Conservation (phyloP, 1,139 yeast species). For the Candida dubliniensis region DNA sequence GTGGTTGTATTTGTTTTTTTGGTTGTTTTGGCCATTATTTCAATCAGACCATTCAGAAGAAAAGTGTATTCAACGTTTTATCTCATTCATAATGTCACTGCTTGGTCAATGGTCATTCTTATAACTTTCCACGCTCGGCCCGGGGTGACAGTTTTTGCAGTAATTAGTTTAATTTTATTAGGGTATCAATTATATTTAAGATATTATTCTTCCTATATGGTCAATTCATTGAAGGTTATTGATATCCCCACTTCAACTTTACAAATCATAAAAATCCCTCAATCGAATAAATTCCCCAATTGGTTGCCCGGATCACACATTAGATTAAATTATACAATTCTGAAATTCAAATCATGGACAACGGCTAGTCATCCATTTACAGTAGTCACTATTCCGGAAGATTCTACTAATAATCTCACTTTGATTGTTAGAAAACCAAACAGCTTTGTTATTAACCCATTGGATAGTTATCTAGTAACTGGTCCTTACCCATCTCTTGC, state of each 20-base stretch:
- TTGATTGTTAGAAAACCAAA: slow-evolving; percentile 25
- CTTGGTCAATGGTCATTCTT: slow-evolving; percentile 29
- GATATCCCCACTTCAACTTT: slow-evolving; percentile 21
- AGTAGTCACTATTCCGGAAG: slow-evolving; percentile 18
- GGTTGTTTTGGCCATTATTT: slow-evolving; percentile 48
- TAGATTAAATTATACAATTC: slow-evolving; percentile 24
- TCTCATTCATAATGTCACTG: slow-evolving; percentile 33
- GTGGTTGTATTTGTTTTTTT: slow-evolving; percentile 48
- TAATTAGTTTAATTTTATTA: slow-evolving; percentile 22
- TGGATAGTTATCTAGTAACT: slow-evolving; percentile 20
- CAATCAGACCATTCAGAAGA: slow-evolving; percentile 40
- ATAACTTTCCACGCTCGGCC: slow-evolving; percentile 46
- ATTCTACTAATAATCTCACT: slow-evolving; percentile 18
- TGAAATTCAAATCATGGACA: slow-evolving; percentile 23
- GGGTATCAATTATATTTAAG: slow-evolving; percentile 27
- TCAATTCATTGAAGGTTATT: slow-evolving; percentile 14
- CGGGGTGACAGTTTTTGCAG: slow-evolving; percentile 29
- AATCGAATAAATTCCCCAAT: slow-evolving; percentile 27
- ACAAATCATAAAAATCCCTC: slow-evolving; percentile 25
- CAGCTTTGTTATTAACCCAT: slow-evolving; percentile 19
- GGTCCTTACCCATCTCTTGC: slow-evolving; percentile 34
- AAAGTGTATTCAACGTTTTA: slow-evolving; percentile 34
- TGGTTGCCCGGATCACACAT: slow-evolving; percentile 40
- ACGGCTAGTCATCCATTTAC: slow-evolving; percentile 46
- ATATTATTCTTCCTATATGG: slow-evolving; percentile 13